These are phyloP conservation scores for Thoreauomyces humboldtii DNA, from an alignment of 192 early-diverging fungal species.

Conservation along the genomic window DNA sequence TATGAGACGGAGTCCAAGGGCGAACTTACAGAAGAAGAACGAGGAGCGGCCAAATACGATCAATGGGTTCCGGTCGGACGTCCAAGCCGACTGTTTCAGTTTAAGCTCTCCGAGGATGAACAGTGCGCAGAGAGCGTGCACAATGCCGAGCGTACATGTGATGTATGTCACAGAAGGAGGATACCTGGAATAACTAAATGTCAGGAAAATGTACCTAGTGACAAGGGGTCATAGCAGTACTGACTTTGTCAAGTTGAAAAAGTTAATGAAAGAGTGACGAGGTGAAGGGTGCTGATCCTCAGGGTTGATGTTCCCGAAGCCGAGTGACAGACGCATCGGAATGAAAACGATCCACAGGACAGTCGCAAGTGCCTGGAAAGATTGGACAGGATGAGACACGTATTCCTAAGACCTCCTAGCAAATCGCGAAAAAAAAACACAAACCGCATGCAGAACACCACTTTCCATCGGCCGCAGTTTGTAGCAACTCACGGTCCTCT, in stretches of 20 bases:
- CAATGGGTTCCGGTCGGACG: conserved; percentile 16
- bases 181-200: conserved; percentile 16
- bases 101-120: conserved; percentile 20
- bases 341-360: conserved; percentile 31
- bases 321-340: conserved; percentile 23
- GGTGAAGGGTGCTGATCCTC: conserved; percentile 24
- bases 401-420: not conserved
- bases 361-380: conserved; percentile 17
- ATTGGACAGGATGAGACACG: no score
- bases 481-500: conserved; percentile 4
- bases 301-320: conserved; percentile 45
- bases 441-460: conserved; percentile 29
- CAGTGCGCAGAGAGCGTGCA: conserved; percentile 29
- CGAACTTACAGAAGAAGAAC: conserved; percentile 32
- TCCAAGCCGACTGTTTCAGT: not conserved
- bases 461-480: conserved; percentile 3
- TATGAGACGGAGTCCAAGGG: not conserved
- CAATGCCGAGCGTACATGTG: conserved; percentile 25
- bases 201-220: not conserved
- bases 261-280: conserved; percentile 27
- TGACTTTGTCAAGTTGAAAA: conserved; percentile 42
- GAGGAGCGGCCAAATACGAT: conserved; percentile 25
- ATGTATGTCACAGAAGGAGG: conserved; percentile 39
- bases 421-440: not conserved
- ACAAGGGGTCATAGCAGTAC: not conserved